phyloP scores from a whole-genome alignment of 805 yeast species.

The Zygotorulaspora danielsina region DNA sequence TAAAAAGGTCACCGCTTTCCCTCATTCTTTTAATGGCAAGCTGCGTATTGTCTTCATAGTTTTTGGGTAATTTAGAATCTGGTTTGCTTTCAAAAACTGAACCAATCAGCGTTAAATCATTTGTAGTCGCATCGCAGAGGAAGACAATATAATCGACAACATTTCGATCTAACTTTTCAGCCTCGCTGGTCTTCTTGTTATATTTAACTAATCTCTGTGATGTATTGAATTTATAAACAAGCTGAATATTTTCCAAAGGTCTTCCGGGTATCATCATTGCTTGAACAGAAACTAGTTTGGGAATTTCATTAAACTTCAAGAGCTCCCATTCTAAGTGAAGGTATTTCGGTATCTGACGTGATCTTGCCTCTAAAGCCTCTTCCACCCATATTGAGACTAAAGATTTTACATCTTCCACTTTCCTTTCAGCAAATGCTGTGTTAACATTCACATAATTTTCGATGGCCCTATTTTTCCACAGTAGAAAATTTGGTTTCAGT shows the following conservation, averaged over 20 bases:
- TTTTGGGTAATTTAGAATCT: slow-evolving; percentile 36
- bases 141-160: slow-evolving; percentile 59
- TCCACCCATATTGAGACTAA: slow-evolving; percentile 59
- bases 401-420: slow-evolving; percentile 45
- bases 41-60: slow-evolving; percentile 25
- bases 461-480: slow-evolving; percentile 84
- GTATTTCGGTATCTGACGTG: slow-evolving; percentile 51
- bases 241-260: slow-evolving; percentile 53
- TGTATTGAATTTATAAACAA: slow-evolving; percentile 60
- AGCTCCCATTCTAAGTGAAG: slow-evolving; percentile 72
- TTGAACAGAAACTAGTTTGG: slow-evolving; percentile 68
- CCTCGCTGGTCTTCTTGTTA: slow-evolving; percentile 42
- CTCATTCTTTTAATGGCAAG: slow-evolving; percentile 31
- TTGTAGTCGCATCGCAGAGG: slow-evolving; percentile 56
- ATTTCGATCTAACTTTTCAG: slow-evolving; percentile 47
- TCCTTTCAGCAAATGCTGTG: slow-evolving; percentile 65
- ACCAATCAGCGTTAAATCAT: slow-evolving; percentile 58
- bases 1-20: slow-evolving; percentile 32
- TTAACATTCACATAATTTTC: slow-evolving; percentile 74
- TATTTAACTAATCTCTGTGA: slow-evolving; percentile 53
- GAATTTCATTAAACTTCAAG: slow-evolving; percentile 61
- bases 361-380: slow-evolving; percentile 51
- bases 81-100: slow-evolving; percentile 59
- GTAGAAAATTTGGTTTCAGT: slow-evolving; percentile 58
- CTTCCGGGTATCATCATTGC: slow-evolving; percentile 57